phyloP scores from a whole-genome alignment of 805 yeast genomes.

The Schwanniomyces vanrijiae region DNA sequence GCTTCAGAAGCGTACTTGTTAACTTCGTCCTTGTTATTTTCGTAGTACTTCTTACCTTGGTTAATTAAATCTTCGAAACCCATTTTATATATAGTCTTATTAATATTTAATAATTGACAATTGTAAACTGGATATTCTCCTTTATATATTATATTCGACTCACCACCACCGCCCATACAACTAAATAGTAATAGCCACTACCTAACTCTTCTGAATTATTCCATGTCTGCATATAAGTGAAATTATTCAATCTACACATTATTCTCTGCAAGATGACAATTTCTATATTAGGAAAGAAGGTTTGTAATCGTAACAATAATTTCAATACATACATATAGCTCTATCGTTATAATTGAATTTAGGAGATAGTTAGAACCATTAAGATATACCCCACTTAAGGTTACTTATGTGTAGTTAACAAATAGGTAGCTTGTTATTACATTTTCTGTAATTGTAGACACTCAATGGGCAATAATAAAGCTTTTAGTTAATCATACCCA shows the following conservation, averaged over 20 bases:
- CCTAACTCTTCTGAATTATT: background rate
- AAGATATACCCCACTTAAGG: no score
- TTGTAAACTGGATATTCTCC: background rate
- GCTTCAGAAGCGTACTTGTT: slow-evolving; percentile 31
- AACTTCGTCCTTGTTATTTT: slow-evolving; percentile 22
- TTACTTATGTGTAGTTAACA: no score
- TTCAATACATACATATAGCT: background rate
- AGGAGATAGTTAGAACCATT: no score
- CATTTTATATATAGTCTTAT: slow-evolving; percentile 15
- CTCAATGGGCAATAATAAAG: no score
- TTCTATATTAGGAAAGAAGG: background rate
- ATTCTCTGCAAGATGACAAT: background rate
- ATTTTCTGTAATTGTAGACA: no score
- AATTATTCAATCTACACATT: background rate
- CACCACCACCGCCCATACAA: background rate
- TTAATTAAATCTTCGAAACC: slow-evolving; percentile 31
- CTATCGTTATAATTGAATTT: background rate
- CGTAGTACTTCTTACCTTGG: slow-evolving; percentile 29
- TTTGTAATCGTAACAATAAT: background rate
- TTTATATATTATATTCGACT: background rate
- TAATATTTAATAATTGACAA: background rate
- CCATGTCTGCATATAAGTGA: background rate
- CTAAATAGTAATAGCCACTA: background rate
- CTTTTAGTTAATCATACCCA: no score
- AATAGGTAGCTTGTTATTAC: no score